A percentile compares a stretch with the other conserved stretches of the same genome.
Evolutionary conservation across 1,139 yeast species (phyloP).

Genomic region (Diutina sp.): DNA sequence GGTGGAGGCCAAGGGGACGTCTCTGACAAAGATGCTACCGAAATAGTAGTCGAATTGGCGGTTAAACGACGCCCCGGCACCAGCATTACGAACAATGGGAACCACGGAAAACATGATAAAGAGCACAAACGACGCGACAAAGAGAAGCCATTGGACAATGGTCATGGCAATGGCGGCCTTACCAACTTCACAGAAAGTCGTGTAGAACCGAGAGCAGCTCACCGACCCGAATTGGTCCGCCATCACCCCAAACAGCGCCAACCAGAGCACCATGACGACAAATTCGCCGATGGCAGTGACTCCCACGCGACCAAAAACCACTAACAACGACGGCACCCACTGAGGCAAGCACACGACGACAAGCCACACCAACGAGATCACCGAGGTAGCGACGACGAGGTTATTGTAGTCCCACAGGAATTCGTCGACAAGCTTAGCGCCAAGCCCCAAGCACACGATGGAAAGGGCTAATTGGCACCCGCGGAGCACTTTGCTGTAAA

Average conservation of each 20-base stretch:
- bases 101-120: not conserved
- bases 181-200: not conserved
- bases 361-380: not conserved
- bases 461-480: not conserved
- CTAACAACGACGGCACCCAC: not conserved
- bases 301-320: not conserved
- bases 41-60: not conserved
- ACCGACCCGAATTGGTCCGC: not conserved
- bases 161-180: not conserved
- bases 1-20: not conserved
- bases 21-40: not conserved
- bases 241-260: not conserved
- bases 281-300: not conserved
- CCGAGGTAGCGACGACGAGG: not conserved
- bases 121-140: not conserved
- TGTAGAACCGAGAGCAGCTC: not conserved
- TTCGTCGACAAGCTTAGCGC: not conserved
- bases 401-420: not conserved
- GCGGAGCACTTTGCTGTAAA: not conserved
- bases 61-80: not conserved
- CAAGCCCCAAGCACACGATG: not conserved
- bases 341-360: not conserved
- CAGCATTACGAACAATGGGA: not conserved
- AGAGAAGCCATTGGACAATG: not conserved
- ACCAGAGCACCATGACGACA: not conserved